Base-by-base conservation (phyloP, 1,284 basidiomycete species). In the Ganoderma leucocontextum region DNA sequence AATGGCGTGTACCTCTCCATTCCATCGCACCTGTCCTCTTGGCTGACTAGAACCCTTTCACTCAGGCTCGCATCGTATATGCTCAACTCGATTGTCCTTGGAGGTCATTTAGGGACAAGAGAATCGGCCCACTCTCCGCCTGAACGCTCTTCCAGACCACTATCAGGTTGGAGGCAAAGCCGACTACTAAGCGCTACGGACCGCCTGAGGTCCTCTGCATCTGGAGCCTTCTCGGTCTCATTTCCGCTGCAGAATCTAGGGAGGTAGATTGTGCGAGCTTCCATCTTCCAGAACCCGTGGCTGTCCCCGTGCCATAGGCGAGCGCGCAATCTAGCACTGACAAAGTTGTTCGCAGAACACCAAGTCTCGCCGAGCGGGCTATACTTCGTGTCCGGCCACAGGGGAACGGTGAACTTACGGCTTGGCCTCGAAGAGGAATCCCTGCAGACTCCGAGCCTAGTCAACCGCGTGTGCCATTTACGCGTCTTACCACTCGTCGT, bases 241-340 rank as follows among this genome's bases (percentile, higher is more conserved):
- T 35, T 38, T 36, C 55, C 33, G 35, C 15, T 38, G 19, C 35
- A 38, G 35, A 36, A 55, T 15, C 8, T n/a, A 58, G 2, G 29
- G 29, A n/a, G 9, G 9, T 58, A 58, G 19, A 9, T 33, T 36
- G 35, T 35, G 35, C 8, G n/a, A n/a, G 9, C 35, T 36, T 58
- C 35, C 55, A 36, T 58, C 55, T 58, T 38, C 35, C 35, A 38
- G 35, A 58, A 36, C 35, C 35, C 55, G 35, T 58, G 55, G 55
- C 55, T 58, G 55, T 58, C 35, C 55, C 17, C 17, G 9, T 58
- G 35, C 17, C 55, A 57, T 19, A 13, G 33, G 25, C 13, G 13
- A 33, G 35, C 15, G 5, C 35, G 35, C 55, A n/a, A n/a, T 58
- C 19, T 58, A 22, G 35, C 33, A 58, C 55, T 38, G 35, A 58